A percentile compares a stretch with the other conserved stretches of the same genome.
These are phyloP conservation scores for Epithele typhae DNA, from an alignment of 768 basidiomycete species.

Conservation along the genomic window DNA sequence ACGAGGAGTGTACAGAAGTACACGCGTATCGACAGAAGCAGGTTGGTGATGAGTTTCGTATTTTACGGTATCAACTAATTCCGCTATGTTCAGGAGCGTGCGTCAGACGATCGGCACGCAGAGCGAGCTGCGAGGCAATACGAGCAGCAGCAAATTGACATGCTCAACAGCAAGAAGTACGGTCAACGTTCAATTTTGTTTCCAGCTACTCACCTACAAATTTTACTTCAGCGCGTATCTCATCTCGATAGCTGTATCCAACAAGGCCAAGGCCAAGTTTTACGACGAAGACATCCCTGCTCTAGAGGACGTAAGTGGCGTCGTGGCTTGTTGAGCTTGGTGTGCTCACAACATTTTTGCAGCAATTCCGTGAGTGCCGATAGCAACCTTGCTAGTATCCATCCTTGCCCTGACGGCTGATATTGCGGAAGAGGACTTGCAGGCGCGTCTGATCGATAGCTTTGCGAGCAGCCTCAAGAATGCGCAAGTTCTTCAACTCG, in stretches of 20 bases:
- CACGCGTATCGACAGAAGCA: constrained; percentile 77
- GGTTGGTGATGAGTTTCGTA: constrained; percentile 32
- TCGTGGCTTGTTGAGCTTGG: neutral
- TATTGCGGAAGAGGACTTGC: constrained; percentile 54
- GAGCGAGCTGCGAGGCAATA: constrained; percentile 69
- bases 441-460: constrained; percentile 54
- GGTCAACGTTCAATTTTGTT: constrained; percentile 9
- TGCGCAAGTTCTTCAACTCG: constrained; percentile 54
- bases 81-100: constrained; percentile 44
- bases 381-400: neutral
- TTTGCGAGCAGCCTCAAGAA: constrained; percentile 52
- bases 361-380: constrained; percentile 65
- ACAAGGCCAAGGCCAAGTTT: constrained; percentile 64
- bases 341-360: constrained; percentile 6
- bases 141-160: constrained; percentile 72
- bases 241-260: constrained; percentile 66
- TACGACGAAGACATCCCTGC: constrained; percentile 64
- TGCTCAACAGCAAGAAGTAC: constrained; percentile 82
- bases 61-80: neutral
- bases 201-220: neutral
- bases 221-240: constrained; percentile 52
- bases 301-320: constrained; percentile 62
- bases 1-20: constrained; percentile 71
- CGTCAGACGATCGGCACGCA: constrained; percentile 70
- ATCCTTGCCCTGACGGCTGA: neutral